Evolutionary conservation across 2,329 filamentous ascomycete genomes (phyloP), one percentile per base, ranked within the genome.

Genomic region (Fusarium graminum): DNA sequence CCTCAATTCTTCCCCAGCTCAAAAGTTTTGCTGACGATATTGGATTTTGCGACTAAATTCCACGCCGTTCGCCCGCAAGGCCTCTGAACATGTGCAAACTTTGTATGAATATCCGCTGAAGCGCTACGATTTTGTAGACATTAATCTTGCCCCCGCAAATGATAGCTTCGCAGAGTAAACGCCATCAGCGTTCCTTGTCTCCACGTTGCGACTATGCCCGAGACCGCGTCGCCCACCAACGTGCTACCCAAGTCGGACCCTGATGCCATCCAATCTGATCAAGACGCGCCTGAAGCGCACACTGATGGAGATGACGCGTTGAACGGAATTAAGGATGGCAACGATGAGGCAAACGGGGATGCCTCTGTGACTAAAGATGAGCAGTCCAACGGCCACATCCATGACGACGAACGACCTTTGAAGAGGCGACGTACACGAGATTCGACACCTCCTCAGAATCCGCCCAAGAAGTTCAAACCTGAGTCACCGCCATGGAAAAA

Each of bases 401-500:
- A 77, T 64, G 77, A 78, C 47, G 78, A 81, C 43, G 83, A 82
- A 60, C 83, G 82, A 52, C 87, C 87, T 26, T 77, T 82, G 16
- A 93, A 93, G 78, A 87, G 90, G 75, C 88, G 88, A 64, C 88
- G 88, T 75, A 82, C 86, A 29, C 81, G 80, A 64, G 81, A 84
- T 11, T 74, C 76, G 64, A 84, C 80, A 25, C 81, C 82, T 32
- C 81, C 82, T 26, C 74, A 62, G n/a, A 74, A 77, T 59, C 58
- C 72, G 13, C 52, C 61, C 9, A 69, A 59, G 82, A 89, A 79
- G 59, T 61, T 66, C 1, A 80, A 80, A 54, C 80, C 82, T 52
- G 83, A 85, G 61, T 98, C 94, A 65, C 95, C 95, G 68, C 95
- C 95, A 22, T 99, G 95, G 95, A 98, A 95, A 81, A 92, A 88